Evolutionary conservation across 768 basidiomycete species (phyloP).

Genomic region (Trametes villosa): DNA sequence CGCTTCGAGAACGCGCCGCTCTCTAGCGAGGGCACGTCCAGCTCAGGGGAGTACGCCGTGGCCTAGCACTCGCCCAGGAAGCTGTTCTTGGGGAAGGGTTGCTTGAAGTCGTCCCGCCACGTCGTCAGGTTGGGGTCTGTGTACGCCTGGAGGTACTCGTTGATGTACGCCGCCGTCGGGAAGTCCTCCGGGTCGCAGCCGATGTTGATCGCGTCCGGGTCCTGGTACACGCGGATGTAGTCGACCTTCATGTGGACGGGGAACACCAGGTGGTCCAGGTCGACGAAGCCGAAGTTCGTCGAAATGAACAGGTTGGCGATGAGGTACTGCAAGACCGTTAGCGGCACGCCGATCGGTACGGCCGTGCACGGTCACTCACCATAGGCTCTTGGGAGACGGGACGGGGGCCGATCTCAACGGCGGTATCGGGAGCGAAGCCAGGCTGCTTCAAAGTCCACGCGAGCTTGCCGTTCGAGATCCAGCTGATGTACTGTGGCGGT

Average conservation of each 20-base stretch:
- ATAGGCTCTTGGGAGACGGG: constrained; percentile 86
- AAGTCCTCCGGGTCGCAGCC: constrained; percentile 74
- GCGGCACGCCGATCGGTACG: too few species aligned
- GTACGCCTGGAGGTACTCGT: constrained; percentile 72
- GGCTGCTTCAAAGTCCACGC: constrained; percentile 73
- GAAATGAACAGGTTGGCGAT: constrained; percentile 66
- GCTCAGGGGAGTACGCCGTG: too few species aligned
- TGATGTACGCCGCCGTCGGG: constrained; percentile 81
- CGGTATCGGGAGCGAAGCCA: constrained; percentile 61
- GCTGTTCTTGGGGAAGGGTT: constrained; percentile 55
- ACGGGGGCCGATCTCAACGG: constrained; percentile 66
- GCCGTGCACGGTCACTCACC: constrained; percentile 46
- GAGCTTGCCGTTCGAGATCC: constrained; percentile 66
- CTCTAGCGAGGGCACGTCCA: too few species aligned
- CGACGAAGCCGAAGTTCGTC: constrained; percentile 64
- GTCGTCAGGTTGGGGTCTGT: constrained; percentile 64
- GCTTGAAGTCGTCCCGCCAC: constrained; percentile 50
- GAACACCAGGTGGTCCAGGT: constrained; percentile 56
- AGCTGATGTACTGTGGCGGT: constrained; percentile 68
- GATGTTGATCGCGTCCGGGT: constrained; percentile 50
- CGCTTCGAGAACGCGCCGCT: too few species aligned
- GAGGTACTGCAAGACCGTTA: constrained; percentile 46
- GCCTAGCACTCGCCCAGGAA: constrained; percentile 49
- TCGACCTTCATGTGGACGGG: constrained; percentile 72
- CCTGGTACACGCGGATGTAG: constrained; percentile 81